phyloP scores from a whole-genome alignment of 129 eudicot species.

The Dittrichia graveolens region DNA sequence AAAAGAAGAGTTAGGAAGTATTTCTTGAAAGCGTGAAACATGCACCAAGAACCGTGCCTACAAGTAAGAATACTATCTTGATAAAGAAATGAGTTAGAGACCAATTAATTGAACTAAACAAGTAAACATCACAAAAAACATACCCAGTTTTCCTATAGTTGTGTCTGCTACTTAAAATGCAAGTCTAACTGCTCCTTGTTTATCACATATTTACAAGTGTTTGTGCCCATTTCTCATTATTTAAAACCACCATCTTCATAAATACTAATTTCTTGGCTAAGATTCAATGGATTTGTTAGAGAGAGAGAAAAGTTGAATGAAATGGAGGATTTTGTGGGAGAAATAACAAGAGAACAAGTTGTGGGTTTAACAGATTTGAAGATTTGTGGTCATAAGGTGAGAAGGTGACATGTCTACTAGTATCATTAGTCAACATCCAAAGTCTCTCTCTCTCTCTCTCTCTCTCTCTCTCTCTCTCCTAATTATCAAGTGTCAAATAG shows the following conservation, averaged over 20 bases:
- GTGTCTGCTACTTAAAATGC: constrained; percentile 26
- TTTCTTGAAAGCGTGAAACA: constrained; percentile 22
- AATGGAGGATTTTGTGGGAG: constrained; percentile 4
- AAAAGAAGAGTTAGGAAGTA: constrained; percentile 17
- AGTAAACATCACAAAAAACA: constrained; percentile 25
- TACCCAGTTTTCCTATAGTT: constrained; percentile 14
- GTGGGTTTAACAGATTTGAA: constrained; percentile 16
- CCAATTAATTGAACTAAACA: constrained; percentile 27
- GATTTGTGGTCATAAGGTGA: constrained; percentile 30
- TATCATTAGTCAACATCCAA: neutral
- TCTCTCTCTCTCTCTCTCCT: too few species aligned
- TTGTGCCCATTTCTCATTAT: constrained; percentile 30
- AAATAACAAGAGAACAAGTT: constrained; percentile 20
- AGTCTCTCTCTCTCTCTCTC: too few species aligned
- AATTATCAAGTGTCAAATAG: constrained; percentile 5
- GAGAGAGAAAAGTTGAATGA: neutral
- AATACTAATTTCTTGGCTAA: constrained; percentile 22
- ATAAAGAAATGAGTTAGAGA: constrained; percentile 16
- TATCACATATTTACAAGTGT: constrained; percentile 24
- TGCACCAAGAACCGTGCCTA: constrained; percentile 14
- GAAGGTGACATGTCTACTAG: constrained; percentile 1
- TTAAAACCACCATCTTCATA: constrained; percentile 13
- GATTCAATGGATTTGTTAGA: constrained; percentile 32
- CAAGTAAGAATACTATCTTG: constrained; percentile 8
- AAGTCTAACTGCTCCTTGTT: constrained; percentile 3